A percentile compares a stretch with the other conserved stretches of the same genome.
These are phyloP conservation scores for Rhodosporidiobolus odoratus DNA, from an alignment of 768 basidiomycete species.

Conservation along the genomic window DNA sequence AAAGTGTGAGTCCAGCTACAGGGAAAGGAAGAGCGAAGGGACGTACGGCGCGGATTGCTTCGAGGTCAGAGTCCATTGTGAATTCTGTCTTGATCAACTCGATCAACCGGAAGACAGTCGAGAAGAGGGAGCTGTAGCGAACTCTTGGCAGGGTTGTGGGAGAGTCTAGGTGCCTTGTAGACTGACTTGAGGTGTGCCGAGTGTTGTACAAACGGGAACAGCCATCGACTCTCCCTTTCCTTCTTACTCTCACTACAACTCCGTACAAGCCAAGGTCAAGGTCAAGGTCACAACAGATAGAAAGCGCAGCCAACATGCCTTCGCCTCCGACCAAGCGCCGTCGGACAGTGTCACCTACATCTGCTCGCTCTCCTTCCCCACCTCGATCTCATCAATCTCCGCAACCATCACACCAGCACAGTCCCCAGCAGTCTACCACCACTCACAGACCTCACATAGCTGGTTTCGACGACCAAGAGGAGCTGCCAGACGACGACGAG, in stretches of 20 bases:
- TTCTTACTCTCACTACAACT: too few species aligned
- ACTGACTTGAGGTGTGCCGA: too few species aligned
- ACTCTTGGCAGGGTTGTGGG: background rate
- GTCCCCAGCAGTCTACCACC: background rate
- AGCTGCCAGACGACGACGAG: background rate
- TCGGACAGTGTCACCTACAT: background rate
- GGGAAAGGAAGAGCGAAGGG: background rate
- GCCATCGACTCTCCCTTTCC: too few species aligned
- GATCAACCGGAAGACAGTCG: too few species aligned
- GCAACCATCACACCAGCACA: background rate
- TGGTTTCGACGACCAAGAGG: constrained; percentile 26
- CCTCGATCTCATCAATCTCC: background rate
- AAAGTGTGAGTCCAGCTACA: background rate
- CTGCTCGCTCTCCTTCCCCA: background rate
- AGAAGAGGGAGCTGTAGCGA: background rate
- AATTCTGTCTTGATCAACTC: background rate
- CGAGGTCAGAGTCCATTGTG: constrained; percentile 49
- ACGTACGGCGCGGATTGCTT: constrained; percentile 52
- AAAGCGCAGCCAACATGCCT: background rate
- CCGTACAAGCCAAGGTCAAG: too few species aligned
- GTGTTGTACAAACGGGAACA: too few species aligned
- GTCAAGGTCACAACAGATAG: background rate
- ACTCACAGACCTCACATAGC: background rate
- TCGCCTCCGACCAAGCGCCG: constrained; percentile 1
- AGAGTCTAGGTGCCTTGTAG: too few species aligned